These are phyloP conservation scores for Exophiala mesophila DNA, from an alignment of 2,329 filamentous ascomycete species.

Conservation along the genomic window DNA sequence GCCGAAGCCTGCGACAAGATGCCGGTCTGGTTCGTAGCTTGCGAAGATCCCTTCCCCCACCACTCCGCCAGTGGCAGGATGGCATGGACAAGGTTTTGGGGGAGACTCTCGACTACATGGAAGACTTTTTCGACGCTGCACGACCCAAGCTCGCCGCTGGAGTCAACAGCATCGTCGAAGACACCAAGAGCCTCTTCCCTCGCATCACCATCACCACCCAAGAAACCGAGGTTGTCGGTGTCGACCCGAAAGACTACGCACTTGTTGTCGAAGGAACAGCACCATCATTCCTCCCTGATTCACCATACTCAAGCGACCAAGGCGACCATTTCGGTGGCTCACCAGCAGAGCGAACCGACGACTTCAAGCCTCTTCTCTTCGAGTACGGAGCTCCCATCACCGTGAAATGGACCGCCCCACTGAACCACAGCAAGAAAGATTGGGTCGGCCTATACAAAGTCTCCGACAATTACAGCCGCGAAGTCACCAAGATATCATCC, in stretches of 20 bases:
- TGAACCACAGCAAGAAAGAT: constrained; percentile 81
- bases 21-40: constrained; percentile 90
- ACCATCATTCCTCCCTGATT: constrained; percentile 47
- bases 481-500: constrained; percentile 76
- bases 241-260: constrained; percentile 74
- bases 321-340: constrained; percentile 67
- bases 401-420: constrained; percentile 84
- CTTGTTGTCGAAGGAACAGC: constrained; percentile 66
- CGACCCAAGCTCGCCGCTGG: constrained; percentile 80
- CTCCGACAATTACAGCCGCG: constrained; percentile 82
- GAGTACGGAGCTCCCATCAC: constrained; percentile 87
- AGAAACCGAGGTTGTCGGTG: constrained; percentile 72
- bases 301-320: constrained; percentile 63
- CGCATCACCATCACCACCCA: constrained; percentile 77
- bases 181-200: constrained; percentile 81
- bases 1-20: constrained; percentile 72
- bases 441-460: constrained; percentile 98
- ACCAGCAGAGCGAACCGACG: constrained; percentile 52
- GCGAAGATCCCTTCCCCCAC: constrained; percentile 75
- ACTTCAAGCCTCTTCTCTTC: constrained; percentile 70
- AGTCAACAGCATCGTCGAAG: constrained; percentile 79
- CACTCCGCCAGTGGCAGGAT: constrained; percentile 76
- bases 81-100: constrained; percentile 82
- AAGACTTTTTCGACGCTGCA: constrained; percentile 81
- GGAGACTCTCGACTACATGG: constrained; percentile 80